Evolutionary conservation across 768 basidiomycete species (phyloP).

Genomic region (Leccinum fibrillosum): DNA sequence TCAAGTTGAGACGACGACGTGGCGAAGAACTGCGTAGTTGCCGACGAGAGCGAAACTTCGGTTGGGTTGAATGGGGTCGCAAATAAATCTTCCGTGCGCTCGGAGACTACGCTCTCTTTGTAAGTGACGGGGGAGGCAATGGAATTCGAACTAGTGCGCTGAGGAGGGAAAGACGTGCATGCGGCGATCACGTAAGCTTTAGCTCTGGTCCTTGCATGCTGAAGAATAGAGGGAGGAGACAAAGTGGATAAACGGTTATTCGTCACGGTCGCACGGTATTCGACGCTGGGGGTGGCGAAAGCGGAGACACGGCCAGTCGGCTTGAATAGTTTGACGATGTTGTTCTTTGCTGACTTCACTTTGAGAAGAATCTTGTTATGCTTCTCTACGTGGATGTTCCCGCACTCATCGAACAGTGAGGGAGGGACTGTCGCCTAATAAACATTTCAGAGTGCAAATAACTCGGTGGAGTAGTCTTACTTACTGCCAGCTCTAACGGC

Average conservation of each 20-base stretch:
- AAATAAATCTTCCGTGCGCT: neutral
- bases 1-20: neutral
- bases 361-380: constrained; percentile 10
- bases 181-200: neutral
- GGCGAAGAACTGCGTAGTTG: neutral
- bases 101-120: neutral
- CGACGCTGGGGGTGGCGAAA: neutral
- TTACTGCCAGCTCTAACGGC: constrained; percentile 7
- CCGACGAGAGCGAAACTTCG: neutral
- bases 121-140: neutral
- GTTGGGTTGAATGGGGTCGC: neutral
- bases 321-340: constrained; percentile 17
- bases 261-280: neutral
- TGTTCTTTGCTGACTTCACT: constrained; percentile 11
- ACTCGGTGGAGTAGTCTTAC: neutral
- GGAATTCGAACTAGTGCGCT: neutral
- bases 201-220: neutral
- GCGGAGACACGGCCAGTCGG: neutral
- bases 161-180: neutral
- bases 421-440: neutral
- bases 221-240: neutral
- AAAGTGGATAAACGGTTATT: neutral
- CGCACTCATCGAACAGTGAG: neutral
- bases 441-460: neutral
- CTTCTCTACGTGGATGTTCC: neutral